Percentiles rank a stretch among this genome's conserved stretches.
These are phyloP conservation scores for Citrus unshiu DNA, from an alignment of 345 rosid species.

Conservation along the genomic window DNA sequence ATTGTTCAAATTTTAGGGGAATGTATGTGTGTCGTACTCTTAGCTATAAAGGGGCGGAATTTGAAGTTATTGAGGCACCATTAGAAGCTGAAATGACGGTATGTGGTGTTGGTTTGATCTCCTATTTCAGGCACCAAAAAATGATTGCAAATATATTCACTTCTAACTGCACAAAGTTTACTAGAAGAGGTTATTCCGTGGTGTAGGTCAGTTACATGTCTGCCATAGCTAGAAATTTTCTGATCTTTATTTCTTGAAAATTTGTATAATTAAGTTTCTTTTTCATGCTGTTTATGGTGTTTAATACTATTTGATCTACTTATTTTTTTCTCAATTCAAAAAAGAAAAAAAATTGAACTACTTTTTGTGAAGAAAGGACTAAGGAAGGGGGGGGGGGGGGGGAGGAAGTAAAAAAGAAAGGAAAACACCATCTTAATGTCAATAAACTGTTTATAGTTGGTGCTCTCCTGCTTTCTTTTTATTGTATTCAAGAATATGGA, in stretches of 20 bases:
- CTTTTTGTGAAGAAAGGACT: neutral
- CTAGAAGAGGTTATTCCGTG: neutral
- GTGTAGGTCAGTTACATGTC: neutral
- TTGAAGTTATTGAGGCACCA: constrained; percentile 92
- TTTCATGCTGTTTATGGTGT: neutral
- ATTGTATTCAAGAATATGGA: neutral
- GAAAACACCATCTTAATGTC: neutral
- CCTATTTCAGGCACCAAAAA: neutral
- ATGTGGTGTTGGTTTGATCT: constrained; percentile 13
- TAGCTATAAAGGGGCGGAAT: constrained; percentile 92
- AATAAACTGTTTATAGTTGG: neutral
- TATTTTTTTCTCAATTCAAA: too few species aligned
- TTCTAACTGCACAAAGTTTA: neutral
- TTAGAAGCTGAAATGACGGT: constrained; percentile 93
- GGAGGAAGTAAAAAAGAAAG: neutral
- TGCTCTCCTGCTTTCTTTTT: neutral
- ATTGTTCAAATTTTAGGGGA: constrained; percentile 58
- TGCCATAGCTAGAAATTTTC: neutral
- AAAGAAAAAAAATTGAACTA: neutral
- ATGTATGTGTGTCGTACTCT: constrained; percentile 99
- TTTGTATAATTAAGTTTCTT: neutral
- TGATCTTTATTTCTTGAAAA: neutral
- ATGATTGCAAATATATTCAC: neutral
- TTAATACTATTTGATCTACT: neutral
- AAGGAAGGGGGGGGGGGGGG: too few species aligned